Conservation (phyloP, 352 stramenopile species). For the Globisporangium splendens region DNA sequence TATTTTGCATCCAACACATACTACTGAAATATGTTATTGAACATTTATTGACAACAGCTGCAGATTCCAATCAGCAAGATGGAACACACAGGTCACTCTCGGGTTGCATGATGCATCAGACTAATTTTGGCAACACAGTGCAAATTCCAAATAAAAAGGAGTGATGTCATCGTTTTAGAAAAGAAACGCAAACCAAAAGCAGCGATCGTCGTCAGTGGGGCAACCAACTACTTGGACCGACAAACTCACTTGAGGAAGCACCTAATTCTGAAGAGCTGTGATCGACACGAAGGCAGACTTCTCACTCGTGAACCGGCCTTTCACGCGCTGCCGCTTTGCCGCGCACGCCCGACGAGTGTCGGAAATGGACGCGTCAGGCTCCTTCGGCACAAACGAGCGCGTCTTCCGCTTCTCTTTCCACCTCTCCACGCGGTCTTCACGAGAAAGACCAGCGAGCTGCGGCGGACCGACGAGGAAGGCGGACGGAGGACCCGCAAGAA, state of each 20-base stretch:
- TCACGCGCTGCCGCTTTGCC: constrained; percentile 61
- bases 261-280: constrained; percentile 46
- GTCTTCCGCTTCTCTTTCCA: constrained; percentile 42
- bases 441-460: constrained; percentile 11
- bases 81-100: too few species aligned
- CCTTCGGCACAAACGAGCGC: constrained; percentile 15
- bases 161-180: constrained; percentile 10
- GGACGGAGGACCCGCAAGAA: constrained; percentile 2
- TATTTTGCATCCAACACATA: not conserved
- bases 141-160: not conserved
- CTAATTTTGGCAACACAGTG: too few species aligned
- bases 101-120: too few species aligned
- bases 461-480: constrained; percentile 33
- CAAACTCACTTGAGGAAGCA: not conserved
- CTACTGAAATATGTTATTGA: not conserved
- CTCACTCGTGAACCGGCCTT: constrained; percentile 55
- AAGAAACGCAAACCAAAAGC: constrained; percentile 1
- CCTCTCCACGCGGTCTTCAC: constrained; percentile 25
- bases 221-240: constrained; percentile 1
- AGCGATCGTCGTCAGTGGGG: not conserved
- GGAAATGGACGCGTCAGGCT: constrained; percentile 30
- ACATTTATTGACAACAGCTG: too few species aligned
- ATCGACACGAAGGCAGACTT: constrained; percentile 60
- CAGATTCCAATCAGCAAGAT: too few species aligned
- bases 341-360: constrained; percentile 52